Evolutionary conservation across 2,329 filamentous ascomycete species (phyloP).

Genomic region (Alternaria sp.): DNA sequence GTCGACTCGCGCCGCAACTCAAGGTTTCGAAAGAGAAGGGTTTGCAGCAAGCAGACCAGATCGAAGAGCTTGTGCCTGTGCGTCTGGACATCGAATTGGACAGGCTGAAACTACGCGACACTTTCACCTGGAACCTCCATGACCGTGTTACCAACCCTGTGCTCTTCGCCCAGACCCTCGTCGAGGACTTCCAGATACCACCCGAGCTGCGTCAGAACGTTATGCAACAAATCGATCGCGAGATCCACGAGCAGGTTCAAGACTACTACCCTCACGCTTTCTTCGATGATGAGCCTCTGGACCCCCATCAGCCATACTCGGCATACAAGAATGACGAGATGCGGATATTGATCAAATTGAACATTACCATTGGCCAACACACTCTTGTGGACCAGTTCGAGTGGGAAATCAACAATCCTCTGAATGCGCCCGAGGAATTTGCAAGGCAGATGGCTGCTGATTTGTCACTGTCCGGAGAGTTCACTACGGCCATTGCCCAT

Average conservation of each 20-base stretch:
- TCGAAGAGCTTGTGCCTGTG: conserved; percentile 90
- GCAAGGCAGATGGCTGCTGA: conserved; percentile 88
- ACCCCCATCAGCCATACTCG: conserved; percentile 87
- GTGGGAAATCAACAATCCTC: conserved; percentile 96
- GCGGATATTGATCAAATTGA: conserved; percentile 93
- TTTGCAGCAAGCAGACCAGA: conserved; percentile 86
- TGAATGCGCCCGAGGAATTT: conserved; percentile 95
- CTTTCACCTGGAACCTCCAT: conserved; percentile 98
- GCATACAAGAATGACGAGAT: conserved; percentile 99
- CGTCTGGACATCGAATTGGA: conserved; percentile 94
- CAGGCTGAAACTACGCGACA: conserved; percentile 93
- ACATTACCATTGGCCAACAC: conserved; percentile 95
- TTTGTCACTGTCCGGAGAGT: conserved; percentile 90
- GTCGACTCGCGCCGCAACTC: conserved; percentile 75
- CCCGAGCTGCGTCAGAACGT: conserved; percentile 67
- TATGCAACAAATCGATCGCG: conserved; percentile 71
- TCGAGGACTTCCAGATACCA: conserved; percentile 85
- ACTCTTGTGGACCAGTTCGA: conserved; percentile 97
- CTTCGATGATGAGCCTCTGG: conserved; percentile 87
- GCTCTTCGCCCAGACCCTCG: conserved; percentile 84
- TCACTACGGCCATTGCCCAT: conserved; percentile 96
- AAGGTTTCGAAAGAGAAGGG: conserved; percentile 81
- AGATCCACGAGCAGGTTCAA: conserved; percentile 87
- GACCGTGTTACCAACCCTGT: conserved; percentile 83
- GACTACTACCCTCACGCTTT: conserved; percentile 94